Evolutionary conservation across 1,284 basidiomycete genomes (phyloP), one percentile per base, ranked within the genome.

Genomic region (Malassezia restricta): DNA sequence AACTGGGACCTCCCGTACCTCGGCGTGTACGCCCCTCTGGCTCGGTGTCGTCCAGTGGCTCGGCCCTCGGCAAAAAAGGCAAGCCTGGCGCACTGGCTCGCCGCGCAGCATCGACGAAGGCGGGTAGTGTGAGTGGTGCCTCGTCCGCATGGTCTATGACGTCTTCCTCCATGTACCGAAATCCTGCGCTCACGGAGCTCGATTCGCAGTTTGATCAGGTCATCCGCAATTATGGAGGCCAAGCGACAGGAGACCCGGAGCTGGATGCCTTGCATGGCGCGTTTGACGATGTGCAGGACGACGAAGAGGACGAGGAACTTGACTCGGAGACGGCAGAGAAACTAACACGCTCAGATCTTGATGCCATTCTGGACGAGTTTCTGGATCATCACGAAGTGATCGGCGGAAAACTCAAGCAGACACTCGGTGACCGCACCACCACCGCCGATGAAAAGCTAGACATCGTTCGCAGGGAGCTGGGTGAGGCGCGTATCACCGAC

Each of bases 111-210:
- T 59, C 56, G 42, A 68, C 58, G 30, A 57, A 61, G 38, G 66
- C 61, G 4, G 61, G 60, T 1, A 63, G 62, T 20, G 62, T 63
- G 4, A 61, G 62, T 30, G 65, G 68, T 24, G 64, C 66, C 14
- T 59, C 63, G 29, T 66, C 68, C 8, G 63, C 65, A 11, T 72
- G 66, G 64, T 63, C 61, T 24, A 96, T 99, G 92, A 92, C 85
- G 68, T 90, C 87, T 64, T 91, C 88, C 3, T 88, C 88, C 24
- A 90, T 98, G 86, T 87, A 83, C 76, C 80, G 94, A 38, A 98
- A 89, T 65, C 82, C 90, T 63, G 84, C 87, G 0, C 76, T 98
- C 32, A 82, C 85, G 41, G 84, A 83, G 5, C 78, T 99, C 28
- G 94, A 99, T 68, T 88, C 94, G 63, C 82, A 83, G 9, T 99